Evolutionary conservation across 129 eudicot genomes (phyloP), one percentile per base, ranked within the genome.

Genomic region (Solidago caesia): DNA sequence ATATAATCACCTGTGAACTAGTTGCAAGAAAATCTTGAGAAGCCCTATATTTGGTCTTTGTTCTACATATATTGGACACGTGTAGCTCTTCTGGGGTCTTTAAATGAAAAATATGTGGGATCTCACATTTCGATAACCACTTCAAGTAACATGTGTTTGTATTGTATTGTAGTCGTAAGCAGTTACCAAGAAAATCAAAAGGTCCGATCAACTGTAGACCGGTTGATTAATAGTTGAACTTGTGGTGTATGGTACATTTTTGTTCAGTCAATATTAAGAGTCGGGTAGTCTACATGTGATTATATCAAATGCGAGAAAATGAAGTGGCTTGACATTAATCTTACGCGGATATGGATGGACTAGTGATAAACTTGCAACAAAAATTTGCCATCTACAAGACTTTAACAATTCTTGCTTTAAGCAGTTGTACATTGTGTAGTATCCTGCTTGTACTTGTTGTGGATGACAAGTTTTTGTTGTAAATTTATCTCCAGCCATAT

Each of bases 1-100:
- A 89, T 78, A 64, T 90, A 48, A 56, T 90, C 67, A 90, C 97
- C 8, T 94, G 91, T 68, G 98, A 94, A 79, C 78, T 94, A 51
- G 77, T 90, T 84, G 96, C 96, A 56, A 80, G 77, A 58, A 90
- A 85, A 79, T 80, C 81, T 67, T 85, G 74, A 80, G 21, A 41
- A 43, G 39, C 43, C 16, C 65, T 59, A 26, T 66, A 12, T 53
- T 67, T 79, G 9, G 25, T 26, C 63, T 29, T 45, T 44, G 27
- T 60, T 68, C 29, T 59, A 27, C 21, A 58, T 3, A 46, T 67
- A 58, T 4, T 25, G 21, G 21, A 77, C 56, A 77, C 44, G 68
- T 25, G 11, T 45, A 55, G 52, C 8, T 63, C 25, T 25, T 51
- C 6, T 52, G 52, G 65, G 55, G 53, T 70, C 43, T 58, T 39